Evolutionary conservation across 768 basidiomycete genomes (phyloP).

Genomic region (Paxillus involutus): DNA sequence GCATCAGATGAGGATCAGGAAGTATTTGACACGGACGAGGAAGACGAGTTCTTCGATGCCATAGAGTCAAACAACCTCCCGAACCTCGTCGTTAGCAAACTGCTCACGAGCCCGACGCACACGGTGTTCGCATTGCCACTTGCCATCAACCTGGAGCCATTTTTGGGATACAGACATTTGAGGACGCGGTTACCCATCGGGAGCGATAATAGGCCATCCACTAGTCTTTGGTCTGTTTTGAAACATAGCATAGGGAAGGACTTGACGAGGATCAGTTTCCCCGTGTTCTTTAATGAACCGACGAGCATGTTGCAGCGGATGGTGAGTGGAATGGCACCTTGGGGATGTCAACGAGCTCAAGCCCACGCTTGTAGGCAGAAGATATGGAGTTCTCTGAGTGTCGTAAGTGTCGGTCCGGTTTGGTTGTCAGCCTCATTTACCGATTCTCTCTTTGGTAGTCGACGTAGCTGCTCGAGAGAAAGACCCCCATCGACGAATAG

Average conservation of each 20-base stretch:
- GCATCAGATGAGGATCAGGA: slow-evolving; percentile 34
- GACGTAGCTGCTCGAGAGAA: slow-evolving; percentile 78
- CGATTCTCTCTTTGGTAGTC: slow-evolving; percentile 44
- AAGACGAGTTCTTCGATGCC: slow-evolving; percentile 98
- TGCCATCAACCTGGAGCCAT: slow-evolving; percentile 44
- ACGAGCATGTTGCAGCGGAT: slow-evolving; percentile 97
- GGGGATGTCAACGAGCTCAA: neutral
- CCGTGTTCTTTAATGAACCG: slow-evolving; percentile 91
- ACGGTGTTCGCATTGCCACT: slow-evolving; percentile 34
- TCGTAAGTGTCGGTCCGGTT: slow-evolving; percentile 43
- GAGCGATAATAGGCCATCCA: slow-evolving; percentile 79
- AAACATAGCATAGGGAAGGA: slow-evolving; percentile 97
- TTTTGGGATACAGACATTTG: slow-evolving; percentile 67
- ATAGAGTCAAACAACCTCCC: slow-evolving; percentile 83
- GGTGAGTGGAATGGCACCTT: slow-evolving; percentile 40
- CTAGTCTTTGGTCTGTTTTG: slow-evolving; percentile 92
- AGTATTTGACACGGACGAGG: slow-evolving; percentile 62
- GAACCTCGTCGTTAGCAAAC: slow-evolving; percentile 68
- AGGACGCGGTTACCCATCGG: slow-evolving; percentile 60
- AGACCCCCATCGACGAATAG: slow-evolving; percentile 80
- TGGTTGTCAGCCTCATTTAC: slow-evolving; percentile 3
- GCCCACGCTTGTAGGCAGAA: slow-evolving; percentile 54
- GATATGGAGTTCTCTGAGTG: slow-evolving; percentile 98
- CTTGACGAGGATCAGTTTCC: slow-evolving; percentile 92
- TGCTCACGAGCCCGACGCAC: slow-evolving; percentile 50